These are phyloP conservation scores for Penicillium capsulatum DNA, from an alignment of 2,329 filamentous ascomycete species.

Conservation along the genomic window DNA sequence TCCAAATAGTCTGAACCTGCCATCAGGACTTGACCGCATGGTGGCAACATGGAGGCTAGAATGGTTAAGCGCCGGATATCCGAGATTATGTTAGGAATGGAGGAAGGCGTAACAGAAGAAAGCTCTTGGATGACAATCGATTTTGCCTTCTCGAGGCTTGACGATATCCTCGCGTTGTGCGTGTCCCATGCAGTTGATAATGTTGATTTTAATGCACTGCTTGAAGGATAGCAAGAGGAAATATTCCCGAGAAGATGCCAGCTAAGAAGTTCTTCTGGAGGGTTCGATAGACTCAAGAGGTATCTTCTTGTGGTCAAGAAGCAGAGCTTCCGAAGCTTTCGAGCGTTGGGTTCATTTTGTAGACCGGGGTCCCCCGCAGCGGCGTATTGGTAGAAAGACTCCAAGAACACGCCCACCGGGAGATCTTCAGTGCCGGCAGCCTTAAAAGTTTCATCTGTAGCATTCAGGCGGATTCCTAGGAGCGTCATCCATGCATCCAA, in stretches of 20 bases:
- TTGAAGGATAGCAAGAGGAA: constrained; percentile 63
- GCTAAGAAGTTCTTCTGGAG: constrained; percentile 50
- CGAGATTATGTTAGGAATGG: constrained; percentile 14
- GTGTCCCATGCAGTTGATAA: constrained; percentile 50
- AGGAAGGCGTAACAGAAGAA: constrained; percentile 13
- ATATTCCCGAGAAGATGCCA: constrained; percentile 69
- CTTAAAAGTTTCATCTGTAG: constrained; percentile 55
- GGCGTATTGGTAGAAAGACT: constrained; percentile 59
- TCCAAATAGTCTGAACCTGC: constrained; percentile 86
- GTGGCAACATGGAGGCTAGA: constrained; percentile 37
- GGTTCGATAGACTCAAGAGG: constrained; percentile 45
- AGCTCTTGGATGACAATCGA: constrained; percentile 31
- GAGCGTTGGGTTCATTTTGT: constrained; percentile 36
- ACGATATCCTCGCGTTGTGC: constrained; percentile 31
- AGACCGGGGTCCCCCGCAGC: constrained; percentile 32
- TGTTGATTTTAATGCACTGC: constrained; percentile 50
- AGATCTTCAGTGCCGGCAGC: constrained; percentile 52
- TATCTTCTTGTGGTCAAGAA: constrained; percentile 63
- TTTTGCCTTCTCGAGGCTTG: constrained; percentile 38
- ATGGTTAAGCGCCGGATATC: constrained; percentile 39
- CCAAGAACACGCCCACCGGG: constrained; percentile 61
- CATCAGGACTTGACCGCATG: constrained; percentile 60
- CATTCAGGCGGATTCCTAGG: constrained; percentile 59
- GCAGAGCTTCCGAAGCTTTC: constrained; percentile 56
- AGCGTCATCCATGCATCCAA: constrained; percentile 72